Evolutionary conservation across 129 eudicot genomes (phyloP), one percentile per base, ranked within the genome.

Genomic region (Flaveria robusta): DNA sequence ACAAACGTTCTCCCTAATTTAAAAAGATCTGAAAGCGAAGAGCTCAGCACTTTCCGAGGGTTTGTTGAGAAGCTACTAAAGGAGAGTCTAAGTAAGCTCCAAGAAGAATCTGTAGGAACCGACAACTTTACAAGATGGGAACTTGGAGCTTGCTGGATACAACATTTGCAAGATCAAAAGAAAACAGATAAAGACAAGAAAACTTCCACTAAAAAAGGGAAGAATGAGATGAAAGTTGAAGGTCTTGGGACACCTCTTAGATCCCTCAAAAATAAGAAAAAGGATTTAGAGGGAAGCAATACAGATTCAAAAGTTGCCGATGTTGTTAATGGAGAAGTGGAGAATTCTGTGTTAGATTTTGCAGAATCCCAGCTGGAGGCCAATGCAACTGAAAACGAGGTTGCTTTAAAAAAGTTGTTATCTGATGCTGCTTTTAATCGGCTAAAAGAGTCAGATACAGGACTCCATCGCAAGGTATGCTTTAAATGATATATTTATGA

Each of bases 71-170:
- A 76, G 55, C 77, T 95, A 68, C 66, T 95, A 71, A 87, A 83
- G 68, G 96, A 89, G 34, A 89, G 99, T 78, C 89, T 91, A 66
- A 60, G 55, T 24, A 91, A 89, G 81, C 92, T 95, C 77, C 84
- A 89, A 72, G 92, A 88, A 67, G 96, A 95, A 82, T 76, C 88
- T 80, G 66, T 54, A 18, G 77, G 79, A 68, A 79, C 68, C 71
- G 91, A 91, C 50, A 78, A 74, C 70, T 95, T 87, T 60, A 83
- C 89, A 63, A 95, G 99, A 87, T 95, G 99, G 99, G 99, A 95
- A 87, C 97, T 95, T 81, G 99, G 99, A 70, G 99, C 97, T 52
- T 95, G 99, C 79, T 95, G 99, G 99, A 89, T 95, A 79, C 99
- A 95, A 70, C 99, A 95, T 86, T 87, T 95, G 76, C 99, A 91